Evolutionary conservation across 306 rosid species (phyloP).

Genomic region (Trichosanthes truncata): DNA sequence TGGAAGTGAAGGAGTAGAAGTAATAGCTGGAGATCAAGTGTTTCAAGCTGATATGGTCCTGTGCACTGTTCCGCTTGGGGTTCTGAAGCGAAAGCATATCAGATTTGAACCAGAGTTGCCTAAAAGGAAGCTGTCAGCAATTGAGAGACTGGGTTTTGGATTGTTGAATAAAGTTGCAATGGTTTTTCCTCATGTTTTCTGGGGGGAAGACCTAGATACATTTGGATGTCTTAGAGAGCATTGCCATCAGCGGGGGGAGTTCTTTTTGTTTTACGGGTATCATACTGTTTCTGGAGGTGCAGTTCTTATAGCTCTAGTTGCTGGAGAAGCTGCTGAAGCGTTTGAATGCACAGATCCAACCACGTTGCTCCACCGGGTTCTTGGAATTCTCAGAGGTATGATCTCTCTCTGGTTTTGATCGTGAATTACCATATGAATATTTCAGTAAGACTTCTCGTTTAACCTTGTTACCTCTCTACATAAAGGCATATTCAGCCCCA

Average conservation of each 20-base stretch:
- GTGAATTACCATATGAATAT: neutral
- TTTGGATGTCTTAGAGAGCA: conserved; percentile 81
- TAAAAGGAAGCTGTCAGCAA: conserved; percentile 61
- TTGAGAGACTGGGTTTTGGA: conserved; percentile 89
- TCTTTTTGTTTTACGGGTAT: conserved; percentile 77
- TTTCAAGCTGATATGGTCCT: conserved; percentile 65
- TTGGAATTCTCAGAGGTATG: conserved; percentile 67
- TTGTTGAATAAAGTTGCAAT: conserved; percentile 86
- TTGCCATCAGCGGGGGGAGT: conserved; percentile 70
- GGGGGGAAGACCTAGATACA: conserved; percentile 95
- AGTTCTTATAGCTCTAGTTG: conserved; percentile 74
- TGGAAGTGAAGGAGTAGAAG: conserved; percentile 65
- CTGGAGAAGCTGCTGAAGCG: conserved; percentile 91
- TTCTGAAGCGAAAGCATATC: conserved; percentile 54
- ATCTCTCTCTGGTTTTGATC: neutral
- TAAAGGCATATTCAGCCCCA: conserved; percentile 66
- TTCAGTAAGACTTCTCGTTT: neutral
- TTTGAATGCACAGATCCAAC: conserved; percentile 75
- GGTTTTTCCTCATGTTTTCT: conserved; percentile 84
- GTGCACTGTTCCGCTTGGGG: conserved; percentile 95
- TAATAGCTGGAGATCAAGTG: conserved; percentile 59
- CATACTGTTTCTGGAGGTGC: conserved; percentile 97
- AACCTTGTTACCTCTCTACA: neutral
- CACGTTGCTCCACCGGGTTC: conserved; percentile 53
- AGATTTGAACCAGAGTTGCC: conserved; percentile 77